phyloP scores from a whole-genome alignment of 2,329 filamentous ascomycete genomes.

The Colletotrichum paranaense region DNA sequence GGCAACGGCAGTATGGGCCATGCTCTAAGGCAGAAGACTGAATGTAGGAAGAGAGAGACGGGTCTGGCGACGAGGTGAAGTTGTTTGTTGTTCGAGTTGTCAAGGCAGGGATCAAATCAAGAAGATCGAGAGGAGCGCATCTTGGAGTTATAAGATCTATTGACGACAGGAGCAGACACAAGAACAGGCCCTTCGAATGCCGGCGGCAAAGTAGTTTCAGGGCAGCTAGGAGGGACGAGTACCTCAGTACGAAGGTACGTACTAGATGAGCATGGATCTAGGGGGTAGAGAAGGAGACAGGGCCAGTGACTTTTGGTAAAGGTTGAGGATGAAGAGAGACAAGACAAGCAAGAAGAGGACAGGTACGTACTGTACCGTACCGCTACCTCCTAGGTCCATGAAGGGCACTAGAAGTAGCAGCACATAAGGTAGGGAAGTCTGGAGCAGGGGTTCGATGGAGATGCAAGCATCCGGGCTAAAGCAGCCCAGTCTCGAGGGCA shows the following conservation, averaged over 20 bases:
- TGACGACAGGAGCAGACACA: constrained; percentile 29
- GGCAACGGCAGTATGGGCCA: constrained; percentile 34
- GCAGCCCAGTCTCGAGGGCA: constrained; percentile 22
- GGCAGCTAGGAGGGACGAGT: constrained; percentile 29
- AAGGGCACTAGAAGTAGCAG: neutral
- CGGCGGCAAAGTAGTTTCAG: constrained; percentile 36
- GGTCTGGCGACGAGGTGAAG: constrained; percentile 10
- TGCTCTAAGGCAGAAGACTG: constrained; percentile 10
- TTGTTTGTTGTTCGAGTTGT: constrained; percentile 31
- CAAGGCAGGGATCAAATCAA: constrained; percentile 29
- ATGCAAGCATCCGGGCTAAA: constrained; percentile 32
- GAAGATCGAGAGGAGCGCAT: constrained; percentile 29
- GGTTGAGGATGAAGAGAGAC: constrained; percentile 5
- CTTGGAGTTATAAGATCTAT: constrained; percentile 36
- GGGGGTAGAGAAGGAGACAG: neutral
- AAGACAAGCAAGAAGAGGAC: neutral
- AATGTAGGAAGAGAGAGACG: constrained; percentile 18
- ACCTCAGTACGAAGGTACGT: constrained; percentile 3
- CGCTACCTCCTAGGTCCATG: neutral
- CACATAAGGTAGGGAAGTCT: constrained; percentile 11
- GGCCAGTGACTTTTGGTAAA: constrained; percentile 9
- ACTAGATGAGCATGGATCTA: neutral
- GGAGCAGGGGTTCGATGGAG: constrained; percentile 26
- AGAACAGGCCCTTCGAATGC: constrained; percentile 32
- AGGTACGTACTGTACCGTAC: neutral